A percentile compares a stretch with the other conserved stretches of the same genome.
phyloP scores from a whole-genome alignment of 805 yeast genomes.

The Lachancea mirantina region DNA sequence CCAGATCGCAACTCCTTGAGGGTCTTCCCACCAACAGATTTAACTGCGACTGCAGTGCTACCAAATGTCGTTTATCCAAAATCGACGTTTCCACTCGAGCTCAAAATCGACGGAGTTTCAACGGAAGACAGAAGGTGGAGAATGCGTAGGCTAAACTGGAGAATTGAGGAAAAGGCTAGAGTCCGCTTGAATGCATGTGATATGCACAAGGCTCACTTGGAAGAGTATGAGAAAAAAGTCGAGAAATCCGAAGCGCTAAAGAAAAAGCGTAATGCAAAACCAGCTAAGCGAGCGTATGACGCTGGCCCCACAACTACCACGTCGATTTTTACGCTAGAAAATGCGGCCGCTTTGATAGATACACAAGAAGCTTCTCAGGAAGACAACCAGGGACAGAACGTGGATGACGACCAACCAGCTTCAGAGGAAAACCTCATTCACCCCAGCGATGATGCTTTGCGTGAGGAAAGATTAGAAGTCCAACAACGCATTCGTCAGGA shows the following conservation, averaged over 20 bases:
- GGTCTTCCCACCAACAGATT: slow-evolving; percentile 92
- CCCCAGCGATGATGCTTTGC: slow-evolving; percentile 32
- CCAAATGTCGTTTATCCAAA: slow-evolving; percentile 89
- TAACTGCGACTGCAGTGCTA: slow-evolving; percentile 76
- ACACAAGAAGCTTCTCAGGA: slow-evolving; percentile 8
- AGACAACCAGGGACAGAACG: slow-evolving; percentile 29
- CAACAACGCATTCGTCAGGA: slow-evolving; percentile 29
- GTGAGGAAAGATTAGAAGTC: slow-evolving; percentile 28
- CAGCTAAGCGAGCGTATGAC: slow-evolving; percentile 34
- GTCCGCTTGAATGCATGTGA: slow-evolving; percentile 53
- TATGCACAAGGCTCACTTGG: slow-evolving; percentile 46
- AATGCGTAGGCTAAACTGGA: slow-evolving; percentile 84
- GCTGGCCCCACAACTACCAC: slow-evolving; percentile 34
- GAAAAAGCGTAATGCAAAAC: slow-evolving; percentile 22
- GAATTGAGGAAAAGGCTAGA: slow-evolving; percentile 75
- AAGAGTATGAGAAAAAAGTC: slow-evolving; percentile 21
- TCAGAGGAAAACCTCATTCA: slow-evolving; percentile 25
- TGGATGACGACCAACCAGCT: slow-evolving; percentile 26
- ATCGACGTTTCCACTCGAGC: slow-evolving; percentile 75
- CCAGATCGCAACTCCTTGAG: slow-evolving; percentile 82
- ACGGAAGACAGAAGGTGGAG: slow-evolving; percentile 70
- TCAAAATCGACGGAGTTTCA: slow-evolving; percentile 67
- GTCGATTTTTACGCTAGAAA: slow-evolving; percentile 28
- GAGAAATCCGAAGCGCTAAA: slow-evolving; percentile 29
- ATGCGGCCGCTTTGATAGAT: slow-evolving; percentile 5